These are phyloP conservation scores for Pyrenochaeta sp. DNA, from an alignment of 2,329 filamentous ascomycete species.

Conservation along the genomic window DNA sequence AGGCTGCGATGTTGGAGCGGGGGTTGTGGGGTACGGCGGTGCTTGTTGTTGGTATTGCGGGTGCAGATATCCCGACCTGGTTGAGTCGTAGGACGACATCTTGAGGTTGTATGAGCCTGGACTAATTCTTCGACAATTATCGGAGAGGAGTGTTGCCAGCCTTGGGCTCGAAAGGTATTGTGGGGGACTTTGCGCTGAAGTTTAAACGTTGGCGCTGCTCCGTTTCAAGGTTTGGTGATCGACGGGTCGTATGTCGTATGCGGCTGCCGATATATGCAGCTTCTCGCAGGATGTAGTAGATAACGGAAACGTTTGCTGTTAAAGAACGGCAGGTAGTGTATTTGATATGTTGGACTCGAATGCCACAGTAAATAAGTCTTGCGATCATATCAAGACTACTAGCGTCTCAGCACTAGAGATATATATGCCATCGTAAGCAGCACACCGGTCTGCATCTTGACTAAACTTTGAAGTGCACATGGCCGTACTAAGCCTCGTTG, in stretches of 20 bases:
- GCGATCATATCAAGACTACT: not conserved
- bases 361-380: not conserved
- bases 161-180: not conserved
- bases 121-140: not conserved
- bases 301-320: not conserved
- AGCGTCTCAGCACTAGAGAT: slow-evolving; percentile 1
- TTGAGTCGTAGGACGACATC: slow-evolving; percentile 35
- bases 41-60: slow-evolving; percentile 20
- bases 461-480: slow-evolving; percentile 11
- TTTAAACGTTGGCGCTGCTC: not conserved
- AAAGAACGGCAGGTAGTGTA: not conserved
- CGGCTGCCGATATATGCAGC: slow-evolving; percentile 6
- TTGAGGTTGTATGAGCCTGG: slow-evolving; percentile 1
- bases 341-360: not conserved
- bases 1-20: slow-evolving; percentile 5
- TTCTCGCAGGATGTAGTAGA: not conserved
- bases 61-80: slow-evolving; percentile 22
- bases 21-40: slow-evolving; percentile 26
- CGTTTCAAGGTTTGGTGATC: slow-evolving; percentile 18
- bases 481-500: slow-evolving; percentile 11
- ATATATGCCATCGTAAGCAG: slow-evolving; percentile 11
- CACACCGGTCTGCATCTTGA: slow-evolving; percentile 9
- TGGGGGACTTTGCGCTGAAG: not conserved
- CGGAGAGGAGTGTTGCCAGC: not conserved
- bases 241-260: slow-evolving; percentile 21